Base-by-base conservation (phyloP, 129 eudicot species). In the Centella asiatica region DNA sequence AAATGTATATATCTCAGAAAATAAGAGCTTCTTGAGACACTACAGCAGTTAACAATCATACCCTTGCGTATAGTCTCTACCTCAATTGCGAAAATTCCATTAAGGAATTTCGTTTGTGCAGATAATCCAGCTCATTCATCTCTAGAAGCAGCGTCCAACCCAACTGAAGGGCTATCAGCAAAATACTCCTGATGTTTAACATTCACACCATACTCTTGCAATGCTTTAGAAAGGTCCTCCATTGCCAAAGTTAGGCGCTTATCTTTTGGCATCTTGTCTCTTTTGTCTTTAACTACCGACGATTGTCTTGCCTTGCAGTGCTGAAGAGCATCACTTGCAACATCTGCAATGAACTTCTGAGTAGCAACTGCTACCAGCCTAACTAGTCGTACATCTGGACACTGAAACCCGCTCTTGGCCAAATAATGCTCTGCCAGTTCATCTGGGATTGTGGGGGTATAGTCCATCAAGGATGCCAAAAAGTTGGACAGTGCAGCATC, bases 291-390 rank as follows among this genome's bases (percentile, higher is more conserved):
- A 10, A 55, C 24, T 19, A 55, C 60, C 1, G 60, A n/a, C 1
- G 39, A n/a, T n/a, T 55, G 60, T 29, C 60, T 55, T 55, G 60
- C 60, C 27, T 55, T 64, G 37, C 51, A 19, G 58, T 85, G 83
- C 95, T 89, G 97, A 67, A 89, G 95, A 64, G 97, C 92, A 60
- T 89, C 93, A 31, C 81, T 85, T 5, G 97, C 95, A 40, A 89
- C 74, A 52, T 89, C 97, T 10, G 95, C 75, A 25, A 89, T 81
- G 32, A 89, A 89, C 71, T 89, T 89, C 81, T 89, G 97, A 6
- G 97, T 79, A 27, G 97, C 95, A 71, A 89, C 95, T 26, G 97
- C 95, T n/a, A 86, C 95, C 64, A 89, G 84, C 79, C 97, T 80
- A 44, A 82, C 81, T 72, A 90, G 53, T 77, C 94, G 94, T 52